Conservation (phyloP, 345 rosid genomes). For the Sisymbrium irio region DNA sequence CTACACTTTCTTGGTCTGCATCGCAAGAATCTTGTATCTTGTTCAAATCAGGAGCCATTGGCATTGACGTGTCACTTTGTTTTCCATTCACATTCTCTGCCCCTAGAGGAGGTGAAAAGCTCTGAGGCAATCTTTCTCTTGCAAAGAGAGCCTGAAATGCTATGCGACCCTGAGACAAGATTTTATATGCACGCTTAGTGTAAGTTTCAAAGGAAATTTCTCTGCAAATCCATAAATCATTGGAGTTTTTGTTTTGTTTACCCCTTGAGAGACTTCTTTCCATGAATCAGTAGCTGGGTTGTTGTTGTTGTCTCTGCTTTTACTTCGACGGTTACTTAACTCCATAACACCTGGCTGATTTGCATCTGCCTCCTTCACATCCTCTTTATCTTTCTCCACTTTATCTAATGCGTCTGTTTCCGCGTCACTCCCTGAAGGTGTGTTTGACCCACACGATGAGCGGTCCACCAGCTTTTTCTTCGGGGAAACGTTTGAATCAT, state of each 20-base stretch:
- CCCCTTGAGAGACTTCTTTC: constrained; percentile 96
- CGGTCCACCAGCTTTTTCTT: constrained; percentile 71
- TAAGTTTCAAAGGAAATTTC: not conserved
- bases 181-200: not conserved
- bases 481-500: constrained; percentile 49
- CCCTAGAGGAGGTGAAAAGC: constrained; percentile 78
- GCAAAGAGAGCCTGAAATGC: constrained; percentile 92
- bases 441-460: constrained; percentile 94
- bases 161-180: constrained; percentile 61
- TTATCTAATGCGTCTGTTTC: constrained; percentile 77
- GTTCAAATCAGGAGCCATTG: constrained; percentile 40
- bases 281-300: constrained; percentile 56
- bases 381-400: constrained; percentile 42
- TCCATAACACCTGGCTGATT: constrained; percentile 43
- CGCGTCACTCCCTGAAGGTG: constrained; percentile 79
- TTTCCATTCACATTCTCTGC: constrained; percentile 30
- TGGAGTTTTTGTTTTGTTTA: constrained; percentile 7
- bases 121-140: constrained; percentile 81
- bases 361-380: constrained; percentile 52
- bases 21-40: constrained; percentile 36
- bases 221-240: not conserved
- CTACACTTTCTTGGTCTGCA: constrained; percentile 51
- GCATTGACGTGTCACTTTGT: constrained; percentile 32
- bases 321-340: constrained; percentile 52
- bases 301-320: constrained; percentile 46